Evolutionary conservation across 768 basidiomycete species (phyloP), one percentile per base, ranked within the genome.

Genomic region (Chalciporus piperatus): DNA sequence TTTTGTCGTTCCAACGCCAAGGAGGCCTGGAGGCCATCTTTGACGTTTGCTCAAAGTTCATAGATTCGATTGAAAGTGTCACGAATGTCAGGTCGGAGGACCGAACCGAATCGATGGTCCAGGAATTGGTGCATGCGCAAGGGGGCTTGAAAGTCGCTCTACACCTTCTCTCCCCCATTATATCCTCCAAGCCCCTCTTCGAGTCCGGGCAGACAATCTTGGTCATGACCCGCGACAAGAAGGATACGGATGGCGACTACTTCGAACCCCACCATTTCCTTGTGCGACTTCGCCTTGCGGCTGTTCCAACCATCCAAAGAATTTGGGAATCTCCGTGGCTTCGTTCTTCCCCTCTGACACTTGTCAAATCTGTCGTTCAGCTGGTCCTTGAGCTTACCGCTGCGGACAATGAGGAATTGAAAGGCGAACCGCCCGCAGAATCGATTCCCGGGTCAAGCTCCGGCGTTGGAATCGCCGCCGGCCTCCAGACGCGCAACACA

Each of bases 271-370:
- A 87, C 63, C 88, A 90, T 62, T 90, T 97, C 68, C 79, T 98
- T 45, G 85, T 98, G 57, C 83, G 78, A 52, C 74, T 96, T 52
- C 85, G 97, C 33, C 69, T 83, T 25, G 77, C 81, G 2, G 75
- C 84, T 19, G 70, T 93, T 19, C 90, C 93, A 0, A 65, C 89
- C 12, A 59, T 91, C 13, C 75, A 72, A 25, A 75, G 76, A 7
- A 74, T 94, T 17, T 98, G 97, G 97, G 78, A 85, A 50, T 81
- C 92, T 4, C 62, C 79, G 1, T 98, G 96, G 95, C 75, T 98
- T 0, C 73, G 82, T 22, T 77, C 80, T 4, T 82, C 88, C 0
- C 92, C 93, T 4, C 72, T 89, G 16, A 79, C 81, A 47, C 77
- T 95, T 50, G 84, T 82, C 66, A 85, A 85, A 63, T 81, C 83